Conservation (phyloP, 768 basidiomycete species). For the Epithele typhae region DNA sequence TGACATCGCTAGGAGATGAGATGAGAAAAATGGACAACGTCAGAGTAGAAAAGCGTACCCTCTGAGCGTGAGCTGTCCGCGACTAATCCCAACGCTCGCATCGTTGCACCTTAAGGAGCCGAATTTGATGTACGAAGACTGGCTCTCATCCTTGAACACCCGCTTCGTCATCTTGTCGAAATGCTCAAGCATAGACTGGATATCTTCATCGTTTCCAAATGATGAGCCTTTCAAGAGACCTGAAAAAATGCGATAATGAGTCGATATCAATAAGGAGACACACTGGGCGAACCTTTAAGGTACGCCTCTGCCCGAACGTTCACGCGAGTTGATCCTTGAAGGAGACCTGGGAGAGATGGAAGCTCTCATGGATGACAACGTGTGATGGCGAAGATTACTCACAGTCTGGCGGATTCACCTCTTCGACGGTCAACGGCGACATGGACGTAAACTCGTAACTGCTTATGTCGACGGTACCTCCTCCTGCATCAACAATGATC, state of each 20-base stretch:
- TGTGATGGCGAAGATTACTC: no score
- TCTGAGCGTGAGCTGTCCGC: no score
- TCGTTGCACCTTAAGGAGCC: constrained; percentile 38
- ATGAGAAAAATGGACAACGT: no score
- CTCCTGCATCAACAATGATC: constrained; percentile 49
- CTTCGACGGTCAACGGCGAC: constrained; percentile 26
- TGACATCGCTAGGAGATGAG: no score
- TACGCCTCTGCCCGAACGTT: constrained; percentile 29
- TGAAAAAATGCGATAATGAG: no score
- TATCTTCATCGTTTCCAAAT: constrained; percentile 28
- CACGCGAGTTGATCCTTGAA: constrained; percentile 39
- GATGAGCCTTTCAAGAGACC: constrained; percentile 29
- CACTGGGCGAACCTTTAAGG: constrained; percentile 34
- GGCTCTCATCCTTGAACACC: constrained; percentile 37
- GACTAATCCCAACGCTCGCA: no score
- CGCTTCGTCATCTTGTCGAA: constrained; percentile 39
- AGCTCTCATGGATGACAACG: no score
- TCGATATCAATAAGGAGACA: constrained; percentile 6
- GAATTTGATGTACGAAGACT: constrained; percentile 38
- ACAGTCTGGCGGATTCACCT: constrained; percentile 34
- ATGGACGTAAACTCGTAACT: constrained; percentile 23
- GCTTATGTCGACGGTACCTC: constrained; percentile 40
- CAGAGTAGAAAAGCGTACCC: no score
- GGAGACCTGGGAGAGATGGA: constrained; percentile 26
- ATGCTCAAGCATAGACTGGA: constrained; percentile 31